These are phyloP conservation scores for Mollisiaceae sp. DNA, from an alignment of 2,329 filamentous ascomycete genomes.

Conservation along the genomic window DNA sequence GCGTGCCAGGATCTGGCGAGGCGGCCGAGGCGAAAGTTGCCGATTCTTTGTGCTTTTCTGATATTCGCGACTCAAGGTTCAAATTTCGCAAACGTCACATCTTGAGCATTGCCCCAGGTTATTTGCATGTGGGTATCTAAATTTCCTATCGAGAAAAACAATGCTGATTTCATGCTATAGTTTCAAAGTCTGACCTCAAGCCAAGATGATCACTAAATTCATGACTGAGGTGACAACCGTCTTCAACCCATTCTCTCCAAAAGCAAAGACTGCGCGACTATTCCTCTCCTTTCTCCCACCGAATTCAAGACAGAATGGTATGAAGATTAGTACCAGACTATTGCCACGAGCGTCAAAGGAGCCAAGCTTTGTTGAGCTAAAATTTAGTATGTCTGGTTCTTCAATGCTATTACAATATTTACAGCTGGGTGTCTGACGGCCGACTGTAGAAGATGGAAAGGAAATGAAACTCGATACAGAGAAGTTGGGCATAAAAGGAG, in stretches of 20 bases:
- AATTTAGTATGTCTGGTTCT: constrained; percentile 73
- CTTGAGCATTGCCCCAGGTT: background rate
- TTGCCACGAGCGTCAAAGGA: constrained; percentile 73
- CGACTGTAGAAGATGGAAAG: constrained; percentile 81
- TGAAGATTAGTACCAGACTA: constrained; percentile 79
- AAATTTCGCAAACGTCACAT: background rate
- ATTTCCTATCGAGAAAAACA: background rate
- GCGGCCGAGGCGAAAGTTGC: constrained; percentile 16
- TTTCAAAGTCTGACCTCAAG: constrained; percentile 7
- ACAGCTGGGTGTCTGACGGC: constrained; percentile 12
- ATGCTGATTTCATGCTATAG: constrained; percentile 19
- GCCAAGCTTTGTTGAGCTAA: constrained; percentile 72
- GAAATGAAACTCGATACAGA: constrained; percentile 83
- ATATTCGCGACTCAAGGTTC: constrained; percentile 5
- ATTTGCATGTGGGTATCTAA: constrained; percentile 11
- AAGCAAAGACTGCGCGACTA: constrained; percentile 81
- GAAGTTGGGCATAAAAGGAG: constrained; percentile 81
- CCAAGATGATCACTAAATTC: constrained; percentile 81
- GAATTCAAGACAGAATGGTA: constrained; percentile 70
- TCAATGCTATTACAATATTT: constrained; percentile 1
- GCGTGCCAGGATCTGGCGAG: constrained; percentile 12
- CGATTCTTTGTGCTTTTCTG: constrained; percentile 26
- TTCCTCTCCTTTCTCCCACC: constrained; percentile 87
- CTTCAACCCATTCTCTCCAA: constrained; percentile 89
- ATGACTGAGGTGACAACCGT: constrained; percentile 82